Evolutionary conservation across 2,329 filamentous ascomycete genomes (phyloP), one percentile per base, ranked within the genome.

Genomic region (Hymenoscyphus linearis): DNA sequence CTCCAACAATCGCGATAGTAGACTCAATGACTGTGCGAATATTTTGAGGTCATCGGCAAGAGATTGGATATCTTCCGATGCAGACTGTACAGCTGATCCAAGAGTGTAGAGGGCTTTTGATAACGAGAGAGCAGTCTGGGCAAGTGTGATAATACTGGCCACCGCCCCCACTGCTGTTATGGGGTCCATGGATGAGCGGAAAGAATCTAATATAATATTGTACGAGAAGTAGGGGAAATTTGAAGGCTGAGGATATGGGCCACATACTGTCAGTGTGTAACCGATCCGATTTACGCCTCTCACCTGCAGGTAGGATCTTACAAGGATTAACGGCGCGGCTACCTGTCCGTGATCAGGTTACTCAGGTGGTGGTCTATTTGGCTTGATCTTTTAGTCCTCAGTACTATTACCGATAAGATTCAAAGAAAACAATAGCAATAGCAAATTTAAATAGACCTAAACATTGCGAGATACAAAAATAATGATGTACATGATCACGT

Each of bases 51-150:
- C 55, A 54, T 65, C 62, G 16, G 66, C 65, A 13, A 67, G 55
- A 14, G 57, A 36, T 35, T 68, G 50, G 14, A 68, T 59, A 52
- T 68, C 65, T 55, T 67, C 62, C 12, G 62, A 62, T n/a, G 65
- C 64, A 35, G 60, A 66, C 12, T 58, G 60, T n/a, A 68, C 26
- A 47, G 66, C 62, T n/a, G 55, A 58, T 16, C 64, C 60, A 1
- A 69, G 54, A 5, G 60, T 56, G 34, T 67, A 69, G 2, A 69
- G 62, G 9, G 58, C 62, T 26, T 65, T 66, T 6, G 65, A 68
- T 16, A 68, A 53, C 2, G 65, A 62, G 1, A 66, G 64, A 53
- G 67, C 65, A 22, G 63, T 60, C 6, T 64, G 52, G 3, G 66
- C 67, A 14, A 68, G 59, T 44, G 64, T 62, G 10, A 60, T 58